Percentiles rank a stretch among this genome's conserved stretches.
These are phyloP conservation scores for Boletus rubescentipes DNA, from an alignment of 768 basidiomycete genomes.

Conservation along the genomic window DNA sequence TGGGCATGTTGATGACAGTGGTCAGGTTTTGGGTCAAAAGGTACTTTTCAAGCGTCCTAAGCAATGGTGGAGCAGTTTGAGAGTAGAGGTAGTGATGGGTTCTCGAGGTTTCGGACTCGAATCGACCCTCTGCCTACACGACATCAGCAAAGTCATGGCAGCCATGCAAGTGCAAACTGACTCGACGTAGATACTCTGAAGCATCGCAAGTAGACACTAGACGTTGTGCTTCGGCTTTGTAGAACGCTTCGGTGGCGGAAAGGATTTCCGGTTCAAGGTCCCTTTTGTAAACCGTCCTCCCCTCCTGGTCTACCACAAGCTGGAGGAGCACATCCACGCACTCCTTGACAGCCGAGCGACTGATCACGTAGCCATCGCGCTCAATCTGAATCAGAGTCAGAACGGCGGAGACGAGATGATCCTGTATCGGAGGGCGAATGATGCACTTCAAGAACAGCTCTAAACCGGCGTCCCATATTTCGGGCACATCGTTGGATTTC, in stretches of 20 bases:
- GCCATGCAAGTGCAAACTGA: conserved; percentile 38
- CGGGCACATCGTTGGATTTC: conserved; percentile 67
- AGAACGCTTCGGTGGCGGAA: conserved; percentile 75
- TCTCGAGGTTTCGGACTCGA: conserved; percentile 81
- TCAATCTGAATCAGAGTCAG: conserved; percentile 87
- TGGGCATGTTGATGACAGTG: conserved; percentile 73
- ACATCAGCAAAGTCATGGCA: conserved; percentile 10
- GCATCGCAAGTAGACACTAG: conserved; percentile 76
- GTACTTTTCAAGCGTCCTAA: conserved; percentile 70
- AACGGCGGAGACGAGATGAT: conserved; percentile 78
- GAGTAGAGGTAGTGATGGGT: conserved; percentile 84
- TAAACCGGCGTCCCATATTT: conserved; percentile 79
- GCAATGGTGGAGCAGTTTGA: conserved; percentile 66
- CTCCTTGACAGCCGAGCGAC: conserved; percentile 86
- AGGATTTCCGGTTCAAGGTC: conserved; percentile 85
- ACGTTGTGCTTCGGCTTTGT: conserved; percentile 67
- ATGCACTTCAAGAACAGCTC: conserved; percentile 82
- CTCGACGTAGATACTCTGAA: conserved; percentile 76
- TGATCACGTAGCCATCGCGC: conserved; percentile 87
- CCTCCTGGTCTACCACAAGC: conserved; percentile 51
- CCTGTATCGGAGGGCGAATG: conserved; percentile 76
- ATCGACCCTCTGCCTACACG: conserved; percentile 71
- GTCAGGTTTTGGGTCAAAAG: conserved; percentile 77
- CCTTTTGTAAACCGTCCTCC: conserved; percentile 69
- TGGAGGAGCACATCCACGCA: conserved; percentile 83